Base-by-base conservation (phyloP, 805 yeast genomes). In the Priceomyces melissophilus region DNA sequence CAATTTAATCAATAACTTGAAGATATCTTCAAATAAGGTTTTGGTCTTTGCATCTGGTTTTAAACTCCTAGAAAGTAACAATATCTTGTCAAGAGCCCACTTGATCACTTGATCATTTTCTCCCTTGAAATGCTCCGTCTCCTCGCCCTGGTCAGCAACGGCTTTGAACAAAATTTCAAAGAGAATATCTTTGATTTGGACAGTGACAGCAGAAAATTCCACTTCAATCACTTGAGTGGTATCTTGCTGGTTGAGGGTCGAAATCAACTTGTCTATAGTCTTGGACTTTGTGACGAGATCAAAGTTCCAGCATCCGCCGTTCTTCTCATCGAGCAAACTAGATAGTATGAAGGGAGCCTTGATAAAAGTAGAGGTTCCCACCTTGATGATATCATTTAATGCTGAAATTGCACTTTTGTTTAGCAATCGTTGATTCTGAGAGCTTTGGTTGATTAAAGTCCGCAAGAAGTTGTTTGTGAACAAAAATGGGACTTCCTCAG, bases 241-340 rank as follows among this genome's bases (percentile, higher is more conserved):
- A 42, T 65, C 52, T 56, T 36, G 49, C 41, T 44, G 52, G 30
- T 51, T 45, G 30, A 63, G 44, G 7, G 58, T 53, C 2, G 59
- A 50, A 11, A 69, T 39, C 17, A 69, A 52, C 11, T 53, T 41
- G 32, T 78, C 80, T 10, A 78, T 64, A 0, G 87, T 77, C 55
- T 83, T 87, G 1, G 90, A 66, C 53, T 84, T 88, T 1, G 96
- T 83, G 23, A 85, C 57, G 45, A 75, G 71, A 60, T 90, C 97
- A 60, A 90, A 89, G 44, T 80, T 80, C 53, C 85, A 69, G 30
- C 78, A 73, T 3, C 86, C 86, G 20, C 71, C 69, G 12, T 67
- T 60, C 0, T 47, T 30, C 20, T 65, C 63, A 35, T 60, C 57
- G 8, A 58, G 40, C 20, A 69, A 47, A 27, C 61, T 43, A 3